Evolutionary conservation across 2,329 filamentous ascomycete species (phyloP), one percentile per base, ranked within the genome.

Genomic region (Trichoderma atroviride): DNA sequence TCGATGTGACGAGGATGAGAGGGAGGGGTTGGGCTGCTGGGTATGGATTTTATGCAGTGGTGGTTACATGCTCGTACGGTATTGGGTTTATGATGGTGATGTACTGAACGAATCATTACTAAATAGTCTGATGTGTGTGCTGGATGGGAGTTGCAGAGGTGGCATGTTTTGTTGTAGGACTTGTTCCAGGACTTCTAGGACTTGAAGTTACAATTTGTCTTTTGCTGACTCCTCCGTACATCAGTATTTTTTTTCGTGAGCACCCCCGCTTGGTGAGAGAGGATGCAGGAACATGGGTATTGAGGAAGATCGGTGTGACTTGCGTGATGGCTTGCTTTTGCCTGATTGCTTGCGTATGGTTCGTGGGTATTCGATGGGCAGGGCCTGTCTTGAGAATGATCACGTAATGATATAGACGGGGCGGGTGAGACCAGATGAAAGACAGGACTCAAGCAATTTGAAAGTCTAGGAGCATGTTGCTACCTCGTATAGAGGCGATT

Each of bases 301-400:
- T 52, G 61, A 43, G 27, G 50, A 64, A 56, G 61, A 64, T 64
- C 61, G 61, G 61, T 64, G 50, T 64, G 61, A 64, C 61, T 64
- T 64, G 61, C 61, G 14, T 55, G 40, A 40, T 40, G 37, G 37
- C 37, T 50, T 62, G 59, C 59, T 62, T 62, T 62, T 62, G 37
- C 1, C 37, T 40, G 37, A 43, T 43, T 43, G 60, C 60, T 37
- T 64, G 61, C 61, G 40, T 64, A 64, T n/a, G 61, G 61, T 64
- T 64, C 61, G 50, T 56, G 61, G 22, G 57, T 43, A 9, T 55
- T 7, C 16, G 27, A 16, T 27, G 27, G 31, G 24, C 52, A 14
- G 61, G 61, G 50, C 24, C 22, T 40, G 47, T 63, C 60, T 55
- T 11, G n/a, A n/a, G 53, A 31, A 29, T 55, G 52, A 31, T 56